A percentile compares a stretch with the other conserved stretches of the same genome.
Evolutionary conservation across 768 basidiomycete species (phyloP).

Genomic region (Sporobolomyces roseus): DNA sequence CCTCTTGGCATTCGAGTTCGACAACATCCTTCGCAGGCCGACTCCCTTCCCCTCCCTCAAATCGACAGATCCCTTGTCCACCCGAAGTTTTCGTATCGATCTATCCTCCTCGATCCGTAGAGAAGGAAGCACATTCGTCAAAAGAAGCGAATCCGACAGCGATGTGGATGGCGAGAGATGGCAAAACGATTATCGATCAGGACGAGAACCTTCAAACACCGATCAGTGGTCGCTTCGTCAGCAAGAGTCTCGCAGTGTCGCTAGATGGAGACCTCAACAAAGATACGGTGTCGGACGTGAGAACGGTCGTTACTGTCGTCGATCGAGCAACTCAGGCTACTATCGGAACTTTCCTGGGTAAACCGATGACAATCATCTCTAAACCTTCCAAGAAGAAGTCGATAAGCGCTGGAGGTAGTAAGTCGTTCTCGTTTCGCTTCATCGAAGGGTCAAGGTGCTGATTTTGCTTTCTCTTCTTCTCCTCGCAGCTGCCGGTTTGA

Average conservation of each 20-base stretch:
- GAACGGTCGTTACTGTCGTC: constrained; percentile 82
- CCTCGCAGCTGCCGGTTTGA: constrained; percentile 69
- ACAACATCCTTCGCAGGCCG: constrained; percentile 44
- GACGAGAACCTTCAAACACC: constrained; percentile 73
- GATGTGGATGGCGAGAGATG: constrained; percentile 80
- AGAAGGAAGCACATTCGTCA: constrained; percentile 46
- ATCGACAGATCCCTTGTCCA: constrained; percentile 59
- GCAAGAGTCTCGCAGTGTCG: constrained; percentile 90
- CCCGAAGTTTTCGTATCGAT: constrained; percentile 81
- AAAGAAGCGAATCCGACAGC: constrained; percentile 56
- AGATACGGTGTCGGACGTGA: constrained; percentile 88
- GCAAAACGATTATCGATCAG: constrained; percentile 68
- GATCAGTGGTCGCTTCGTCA: constrained; percentile 86
- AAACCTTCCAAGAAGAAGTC: constrained; percentile 97
- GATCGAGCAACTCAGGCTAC: constrained; percentile 68
- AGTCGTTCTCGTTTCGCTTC: constrained; percentile 36
- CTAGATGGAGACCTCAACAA: constrained; percentile 61
- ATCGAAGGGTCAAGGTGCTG: constrained; percentile 20
- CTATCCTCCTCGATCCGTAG: constrained; percentile 70
- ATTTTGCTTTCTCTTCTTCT: neutral
- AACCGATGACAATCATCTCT: constrained; percentile 96
- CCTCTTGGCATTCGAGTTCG: constrained; percentile 36
- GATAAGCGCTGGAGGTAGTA: constrained; percentile 77
- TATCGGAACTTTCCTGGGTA: constrained; percentile 83
- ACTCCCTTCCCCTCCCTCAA: constrained; percentile 64